phyloP scores from a whole-genome alignment of 1,284 basidiomycete species.

The Puccinia hordei region DNA sequence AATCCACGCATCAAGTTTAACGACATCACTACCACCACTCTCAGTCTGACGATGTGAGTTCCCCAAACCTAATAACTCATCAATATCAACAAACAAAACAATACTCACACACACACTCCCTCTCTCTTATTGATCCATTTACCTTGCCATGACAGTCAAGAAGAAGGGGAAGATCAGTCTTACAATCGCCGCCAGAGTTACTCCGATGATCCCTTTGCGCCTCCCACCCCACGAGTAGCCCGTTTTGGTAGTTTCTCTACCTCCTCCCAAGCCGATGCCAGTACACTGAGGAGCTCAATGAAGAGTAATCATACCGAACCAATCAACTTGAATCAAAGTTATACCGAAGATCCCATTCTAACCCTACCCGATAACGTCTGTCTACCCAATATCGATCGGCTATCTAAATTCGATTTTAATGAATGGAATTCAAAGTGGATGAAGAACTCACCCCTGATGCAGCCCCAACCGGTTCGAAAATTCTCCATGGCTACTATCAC shows the following conservation, averaged over 20 bases:
- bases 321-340: background rate
- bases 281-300: background rate
- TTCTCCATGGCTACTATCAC: background rate
- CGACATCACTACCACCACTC: background rate
- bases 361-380: background rate
- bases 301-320: background rate
- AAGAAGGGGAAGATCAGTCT: slow-evolving; percentile 1
- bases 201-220: slow-evolving; percentile 26
- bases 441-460: background rate
- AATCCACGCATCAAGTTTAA: background rate
- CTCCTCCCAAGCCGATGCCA: background rate
- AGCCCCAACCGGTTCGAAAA: background rate
- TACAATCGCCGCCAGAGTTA: background rate
- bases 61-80: no score
- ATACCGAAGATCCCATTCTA: background rate
- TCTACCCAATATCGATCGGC: slow-evolving; percentile 5
- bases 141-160: background rate
- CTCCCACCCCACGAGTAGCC: slow-evolving; percentile 1
- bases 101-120: no score
- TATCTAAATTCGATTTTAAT: slow-evolving; percentile 9
- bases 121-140: background rate
- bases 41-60: background rate
- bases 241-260: background rate
- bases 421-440: background rate
- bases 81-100: no score